Evolutionary conservation across 2,329 filamentous ascomycete genomes (phyloP), one percentile per base, ranked within the genome.

Genomic region (Apiospora phragmitis): DNA sequence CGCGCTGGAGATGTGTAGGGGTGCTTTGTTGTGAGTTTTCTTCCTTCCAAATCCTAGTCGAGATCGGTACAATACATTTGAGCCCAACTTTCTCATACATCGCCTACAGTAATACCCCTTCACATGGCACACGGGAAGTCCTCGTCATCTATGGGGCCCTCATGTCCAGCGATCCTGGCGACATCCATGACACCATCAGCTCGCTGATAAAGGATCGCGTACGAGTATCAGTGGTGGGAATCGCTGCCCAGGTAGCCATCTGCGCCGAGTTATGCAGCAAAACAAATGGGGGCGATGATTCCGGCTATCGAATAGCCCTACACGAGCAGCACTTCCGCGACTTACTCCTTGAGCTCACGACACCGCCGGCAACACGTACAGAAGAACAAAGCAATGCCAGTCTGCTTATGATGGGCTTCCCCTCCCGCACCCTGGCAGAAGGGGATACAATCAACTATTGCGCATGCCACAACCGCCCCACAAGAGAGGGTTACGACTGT

Each of bases 351-450:
- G 91, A 91, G 24, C 90, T 93, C 66, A 98, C 96, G 0, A 98
- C 94, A 2, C 96, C 96, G 0, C 96, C 95, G 0, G 92, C 94
- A 24, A 93, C 94, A 16, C 90, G 93, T 69, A 89, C 91, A 3
- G 81, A 83, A 51, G 87, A 88, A 73, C 86, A 88, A 76, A 86
- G 85, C 72, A 86, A 86, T 11, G 87, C 89, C 1, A 90, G 88
- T 69, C 85, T 99, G 51, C 88, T 99, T 35, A 97, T 97, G 93
- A 99, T 99, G 95, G 96, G 96, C 5, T 99, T 99, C 78, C 96
- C 96, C 0, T 97, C 94, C 7, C 89, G 95, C 47, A 93, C 92
- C 2, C 89, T 96, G 18, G 93, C 94, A 69, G 86, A 90, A 1
- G 85, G 85, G 32, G 85, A 86, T 65, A 88, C 91, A 6, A 84